Evolutionary conservation across 2,329 filamentous ascomycete genomes (phyloP), one percentile per base, ranked within the genome.

Genomic region (Alternaria angustiovoidea): DNA sequence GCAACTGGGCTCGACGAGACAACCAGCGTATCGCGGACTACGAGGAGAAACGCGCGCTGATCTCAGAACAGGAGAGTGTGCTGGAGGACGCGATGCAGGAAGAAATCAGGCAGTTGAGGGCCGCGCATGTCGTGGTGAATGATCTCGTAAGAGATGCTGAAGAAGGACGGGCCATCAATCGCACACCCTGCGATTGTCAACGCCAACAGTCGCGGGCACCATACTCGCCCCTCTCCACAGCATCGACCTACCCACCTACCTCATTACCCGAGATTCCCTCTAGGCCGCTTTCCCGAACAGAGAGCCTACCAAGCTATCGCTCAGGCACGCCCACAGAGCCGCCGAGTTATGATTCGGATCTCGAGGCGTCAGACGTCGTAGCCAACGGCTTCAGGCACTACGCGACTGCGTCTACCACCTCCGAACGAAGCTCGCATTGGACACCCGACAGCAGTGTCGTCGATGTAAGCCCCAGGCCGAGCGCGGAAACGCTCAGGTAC

Each of bases 121-220:
- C 81, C 18, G 84, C 85, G 1, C 83, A 86, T 49, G 81, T 84
- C 51, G 82, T 86, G 26, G 85, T 87, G 1, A 80, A 81, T 42
- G 78, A 82, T 42, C 73, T 86, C 9, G 78, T 85, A 30, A 70
- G 76, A 28, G 66, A 67, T 14, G 81, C 81, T 8, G 71, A 75
- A 67, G 71, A 80, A 73, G 73, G 78, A 60, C 68, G 75, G n/a
- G 59, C 57, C 26, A 38, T 44, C 18, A 43, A 18, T 26, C 43
- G 53, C 20, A 22, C 49, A 2, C 43, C 55, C n/a, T 70, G 67
- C 49, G 62, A 63, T 48, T 75, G 69, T 39, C 67, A 66, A 24
- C 69, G 58, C 41, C 47, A 65, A 7, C 51, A 56, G 7, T 49
- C 65, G 1, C 55, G 56, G 2, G 52, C 62, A 4, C 68, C 71